Evolutionary conservation across 768 basidiomycete genomes (phyloP).

Genomic region (Pleurotus tuber-regium): DNA sequence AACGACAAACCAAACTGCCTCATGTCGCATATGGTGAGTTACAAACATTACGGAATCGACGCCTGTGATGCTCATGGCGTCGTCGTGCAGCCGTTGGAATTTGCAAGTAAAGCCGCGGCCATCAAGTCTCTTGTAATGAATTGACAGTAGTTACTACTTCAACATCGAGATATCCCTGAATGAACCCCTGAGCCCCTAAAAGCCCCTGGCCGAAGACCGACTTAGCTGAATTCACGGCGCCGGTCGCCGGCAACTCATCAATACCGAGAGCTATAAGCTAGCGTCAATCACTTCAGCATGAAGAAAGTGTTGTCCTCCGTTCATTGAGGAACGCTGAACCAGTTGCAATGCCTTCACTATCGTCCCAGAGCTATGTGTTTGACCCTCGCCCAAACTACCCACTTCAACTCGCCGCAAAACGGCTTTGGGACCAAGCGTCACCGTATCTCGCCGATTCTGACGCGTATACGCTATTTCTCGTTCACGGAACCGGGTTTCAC

Average conservation of each 20-base stretch:
- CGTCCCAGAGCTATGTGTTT: constrained; percentile 37
- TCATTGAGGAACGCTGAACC: no score
- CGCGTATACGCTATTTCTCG: constrained; percentile 46
- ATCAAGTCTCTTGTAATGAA: constrained; percentile 2
- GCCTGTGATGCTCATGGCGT: neutral
- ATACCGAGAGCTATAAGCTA: no score
- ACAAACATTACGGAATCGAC: neutral
- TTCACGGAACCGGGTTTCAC: constrained; percentile 54
- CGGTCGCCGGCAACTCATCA: neutral
- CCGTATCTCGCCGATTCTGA: constrained; percentile 31
- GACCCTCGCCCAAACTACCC: constrained; percentile 54
- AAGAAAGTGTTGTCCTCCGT: no score
- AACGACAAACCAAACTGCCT: constrained; percentile 16
- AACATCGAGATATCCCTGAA: neutral
- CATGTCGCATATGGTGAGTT: constrained; percentile 12
- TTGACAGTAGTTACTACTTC: neutral
- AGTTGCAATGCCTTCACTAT: constrained; percentile 11
- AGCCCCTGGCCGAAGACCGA: constrained; percentile 1
- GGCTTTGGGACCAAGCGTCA: constrained; percentile 41
- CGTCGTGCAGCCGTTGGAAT: constrained; percentile 3
- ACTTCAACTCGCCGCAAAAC: constrained; percentile 45
- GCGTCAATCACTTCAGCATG: no score
- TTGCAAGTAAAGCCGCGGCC: constrained; percentile 3
- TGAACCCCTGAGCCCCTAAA: neutral
- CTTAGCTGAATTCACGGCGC: neutral